Conservation (phyloP, 1,284 basidiomycete species). For the Afroboletus lepidellus region DNA sequence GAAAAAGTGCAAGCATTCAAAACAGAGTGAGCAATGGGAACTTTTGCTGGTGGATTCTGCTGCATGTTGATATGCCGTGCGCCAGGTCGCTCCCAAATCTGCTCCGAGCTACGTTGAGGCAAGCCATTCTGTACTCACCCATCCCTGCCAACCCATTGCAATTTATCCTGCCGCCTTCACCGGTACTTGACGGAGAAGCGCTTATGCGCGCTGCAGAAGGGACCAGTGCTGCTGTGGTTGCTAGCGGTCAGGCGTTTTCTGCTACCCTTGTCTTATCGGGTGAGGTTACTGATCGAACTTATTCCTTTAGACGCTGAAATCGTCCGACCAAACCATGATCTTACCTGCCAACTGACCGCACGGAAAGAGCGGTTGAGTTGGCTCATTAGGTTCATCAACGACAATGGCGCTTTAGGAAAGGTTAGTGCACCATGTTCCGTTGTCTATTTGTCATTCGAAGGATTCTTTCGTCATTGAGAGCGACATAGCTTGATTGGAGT, state of each 20-base stretch:
- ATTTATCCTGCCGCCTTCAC: constrained; percentile 77
- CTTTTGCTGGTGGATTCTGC: constrained; percentile 35
- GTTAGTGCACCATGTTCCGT: constrained; percentile 38
- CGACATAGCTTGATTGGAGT: neutral
- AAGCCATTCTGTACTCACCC: constrained; percentile 72
- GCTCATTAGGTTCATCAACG: constrained; percentile 85
- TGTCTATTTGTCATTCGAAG: neutral
- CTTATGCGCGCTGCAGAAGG: constrained; percentile 79
- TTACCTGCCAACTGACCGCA: constrained; percentile 76
- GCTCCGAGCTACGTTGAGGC: constrained; percentile 83
- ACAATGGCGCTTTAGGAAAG: constrained; percentile 76
- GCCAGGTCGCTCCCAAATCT: constrained; percentile 60
- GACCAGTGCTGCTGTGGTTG: constrained; percentile 72
- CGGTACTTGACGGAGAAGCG: constrained; percentile 67
- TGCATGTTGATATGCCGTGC: constrained; percentile 33
- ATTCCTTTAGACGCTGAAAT: constrained; percentile 61
- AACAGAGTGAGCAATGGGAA: constrained; percentile 48
- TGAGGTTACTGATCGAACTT: neutral
- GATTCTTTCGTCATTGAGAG: neutral
- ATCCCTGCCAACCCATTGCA: constrained; percentile 72
- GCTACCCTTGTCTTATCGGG: neutral
- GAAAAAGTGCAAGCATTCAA: constrained; percentile 59
- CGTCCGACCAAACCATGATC: constrained; percentile 75
- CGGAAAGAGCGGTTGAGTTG: constrained; percentile 76
- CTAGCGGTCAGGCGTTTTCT: constrained; percentile 51